These are phyloP conservation scores for Xylaria flabelliformis DNA, from an alignment of 495 filamentous ascomycete species.

Conservation along the genomic window DNA sequence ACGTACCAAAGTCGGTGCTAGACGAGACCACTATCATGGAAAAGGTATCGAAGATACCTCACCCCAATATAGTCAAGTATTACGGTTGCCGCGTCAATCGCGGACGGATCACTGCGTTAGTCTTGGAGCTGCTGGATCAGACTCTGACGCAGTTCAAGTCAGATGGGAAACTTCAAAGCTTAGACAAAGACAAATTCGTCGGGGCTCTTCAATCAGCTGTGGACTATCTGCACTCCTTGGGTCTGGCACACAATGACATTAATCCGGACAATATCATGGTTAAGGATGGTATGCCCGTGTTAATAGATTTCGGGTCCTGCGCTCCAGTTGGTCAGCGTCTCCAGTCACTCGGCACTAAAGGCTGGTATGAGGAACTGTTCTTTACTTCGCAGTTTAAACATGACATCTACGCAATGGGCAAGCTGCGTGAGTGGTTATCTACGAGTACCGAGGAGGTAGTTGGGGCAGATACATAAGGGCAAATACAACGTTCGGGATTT, in stretches of 20 bases:
- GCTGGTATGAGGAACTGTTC: conserved; percentile 41
- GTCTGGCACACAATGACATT: conserved; percentile 50
- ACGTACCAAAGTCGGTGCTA: conserved; percentile 21
- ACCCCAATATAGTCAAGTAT: conserved; percentile 27
- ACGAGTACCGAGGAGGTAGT: not conserved
- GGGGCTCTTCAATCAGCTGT: conserved; percentile 39
- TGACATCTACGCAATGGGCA: conserved; percentile 36
- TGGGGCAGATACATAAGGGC: not conserved
- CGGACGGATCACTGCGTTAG: conserved; percentile 44
- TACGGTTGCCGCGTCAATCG: conserved; percentile 32
- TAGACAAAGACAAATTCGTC: not conserved
- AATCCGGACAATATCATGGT: conserved; percentile 41
- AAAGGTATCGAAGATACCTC: conserved; percentile 16
- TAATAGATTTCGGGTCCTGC: conserved; percentile 44
- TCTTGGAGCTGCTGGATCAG: conserved; percentile 43
- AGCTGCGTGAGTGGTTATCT: conserved; percentile 23
- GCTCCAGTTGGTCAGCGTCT: conserved; percentile 34
- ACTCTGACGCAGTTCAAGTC: conserved; percentile 30
- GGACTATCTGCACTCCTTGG: conserved; percentile 41
- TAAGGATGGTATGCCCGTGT: conserved; percentile 33
- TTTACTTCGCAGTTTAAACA: conserved; percentile 37
- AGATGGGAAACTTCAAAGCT: not conserved
- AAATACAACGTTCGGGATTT: too few relatives aligned
- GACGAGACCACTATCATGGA: conserved; percentile 34
- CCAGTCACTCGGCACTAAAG: conserved; percentile 33